Evolutionary conservation across 2,329 filamentous ascomycete genomes (phyloP), one percentile per base, ranked within the genome.

Genomic region (Bipolaris bicolor): DNA sequence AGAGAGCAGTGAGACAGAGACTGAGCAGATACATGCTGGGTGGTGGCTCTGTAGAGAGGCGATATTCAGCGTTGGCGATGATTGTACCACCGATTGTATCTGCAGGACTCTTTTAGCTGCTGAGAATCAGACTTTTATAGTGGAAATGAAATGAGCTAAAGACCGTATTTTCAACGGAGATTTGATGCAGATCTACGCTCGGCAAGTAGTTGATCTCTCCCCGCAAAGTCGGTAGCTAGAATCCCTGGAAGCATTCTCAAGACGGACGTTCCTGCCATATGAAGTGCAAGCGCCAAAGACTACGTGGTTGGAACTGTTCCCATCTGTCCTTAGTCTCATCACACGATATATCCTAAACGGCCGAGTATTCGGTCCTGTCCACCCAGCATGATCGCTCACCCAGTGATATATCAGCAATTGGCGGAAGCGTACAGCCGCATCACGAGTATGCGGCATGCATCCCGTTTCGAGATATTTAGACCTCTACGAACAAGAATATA

Each of bases 21-120:
- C 47, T 24, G 15, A 39, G 43, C 22, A 50, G 33, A 43, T 54
- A 55, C 60, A 60, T 52, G 20, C n/a, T 52, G 36, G 26, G 15
- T 43, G 24, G 20, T 33, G 33, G 37, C 20, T 47, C 18, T 22
- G 41, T 37, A 36, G 29, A 29, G 20, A 48, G 29, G 16, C 1
- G 16, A 16, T 41, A n/a, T n/a, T 43, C 16, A 34, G 34, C 26
- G 52, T 44, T 36, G 18, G 37, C 7, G n/a, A 31, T 39, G 39
- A 39, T 24, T 44, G 49, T 22, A 52, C 18, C 29, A n/a, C 40
- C 29, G 29, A 33, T 48, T 36, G 24, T 43, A 36, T 6, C 13
- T 11, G 11, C n/a, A 15, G 34, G 9, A 29, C 13, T 39, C 9
- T 13, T 41, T 11, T 29, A 34, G 29, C 44, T 44, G 26, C 29